A percentile compares a stretch with the other conserved stretches of the same genome.
Conservation (phyloP, 1,139 yeast genomes). For the Geotrichum candidum region DNA sequence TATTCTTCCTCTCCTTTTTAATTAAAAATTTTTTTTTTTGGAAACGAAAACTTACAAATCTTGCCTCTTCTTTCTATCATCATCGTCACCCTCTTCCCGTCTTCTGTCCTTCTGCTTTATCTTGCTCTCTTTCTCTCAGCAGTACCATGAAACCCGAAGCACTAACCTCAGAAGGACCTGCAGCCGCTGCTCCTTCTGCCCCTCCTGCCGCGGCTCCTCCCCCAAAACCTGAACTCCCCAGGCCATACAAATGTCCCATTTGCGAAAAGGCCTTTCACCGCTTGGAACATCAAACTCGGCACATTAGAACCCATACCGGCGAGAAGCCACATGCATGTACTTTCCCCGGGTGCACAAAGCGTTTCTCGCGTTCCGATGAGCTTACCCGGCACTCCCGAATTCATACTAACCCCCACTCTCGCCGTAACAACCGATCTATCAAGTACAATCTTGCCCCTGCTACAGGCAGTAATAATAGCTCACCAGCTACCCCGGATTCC, state of each 20-base stretch:
- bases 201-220: slow-evolving; percentile 2
- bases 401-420: slow-evolving; percentile 70
- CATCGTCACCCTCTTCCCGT: not conserved
- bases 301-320: slow-evolving; percentile 91
- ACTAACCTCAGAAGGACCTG: not conserved
- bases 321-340: slow-evolving; percentile 89
- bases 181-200: not conserved
- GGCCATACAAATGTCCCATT: slow-evolving; percentile 88
- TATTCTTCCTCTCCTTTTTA: not conserved
- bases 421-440: slow-evolving; percentile 42
- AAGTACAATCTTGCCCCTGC: slow-evolving; percentile 28
- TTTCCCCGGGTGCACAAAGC: slow-evolving; percentile 79
- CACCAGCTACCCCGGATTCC: slow-evolving; percentile 1
- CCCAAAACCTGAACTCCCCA: slow-evolving; percentile 36
- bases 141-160: not conserved
- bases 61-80: not conserved
- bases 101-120: not conserved
- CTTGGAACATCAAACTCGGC: slow-evolving; percentile 90
- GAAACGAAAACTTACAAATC: not conserved
- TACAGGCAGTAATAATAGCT: slow-evolving; percentile 9
- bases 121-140: not conserved
- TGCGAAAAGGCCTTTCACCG: slow-evolving; percentile 91
- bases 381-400: slow-evolving; percentile 83
- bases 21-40: not conserved
- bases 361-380: slow-evolving; percentile 85